Conservation (phyloP, 73 alveolate genomes). For the Paramecium sonneborni region DNA sequence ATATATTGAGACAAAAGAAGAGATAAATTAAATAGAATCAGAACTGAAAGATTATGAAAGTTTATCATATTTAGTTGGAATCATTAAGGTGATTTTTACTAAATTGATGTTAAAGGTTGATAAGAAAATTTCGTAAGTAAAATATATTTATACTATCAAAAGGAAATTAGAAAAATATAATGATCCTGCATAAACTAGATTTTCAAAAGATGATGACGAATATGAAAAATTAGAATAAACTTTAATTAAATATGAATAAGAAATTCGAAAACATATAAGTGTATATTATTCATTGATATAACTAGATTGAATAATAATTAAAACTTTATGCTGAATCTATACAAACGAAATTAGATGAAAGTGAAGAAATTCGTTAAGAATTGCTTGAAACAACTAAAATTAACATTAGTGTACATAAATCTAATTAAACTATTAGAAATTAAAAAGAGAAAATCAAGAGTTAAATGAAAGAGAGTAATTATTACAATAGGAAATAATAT, state of each 20-base stretch:
- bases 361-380: conserved; percentile 13
- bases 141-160: background rate
- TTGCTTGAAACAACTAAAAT: background rate
- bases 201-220: conserved; percentile 15
- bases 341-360: conserved; percentile 17
- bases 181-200: background rate
- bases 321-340: conserved; percentile 39
- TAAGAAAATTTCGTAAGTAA: conserved; percentile 28
- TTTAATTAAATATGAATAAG: conserved; percentile 12
- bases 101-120: background rate
- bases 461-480: background rate
- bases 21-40: background rate
- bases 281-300: background rate
- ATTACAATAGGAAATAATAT: background rate
- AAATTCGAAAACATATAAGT: conserved; percentile 42
- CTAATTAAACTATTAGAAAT: background rate
- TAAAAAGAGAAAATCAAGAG: background rate
- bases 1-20: background rate
- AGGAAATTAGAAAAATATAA: background rate
- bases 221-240: conserved; percentile 47
- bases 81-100: background rate
- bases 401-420: background rate
- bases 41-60: conserved; percentile 35
- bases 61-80: background rate
- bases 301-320: conserved; percentile 21